These are phyloP conservation scores for Claviceps digitariae DNA, from an alignment of 2,329 filamentous ascomycete genomes.

Conservation along the genomic window DNA sequence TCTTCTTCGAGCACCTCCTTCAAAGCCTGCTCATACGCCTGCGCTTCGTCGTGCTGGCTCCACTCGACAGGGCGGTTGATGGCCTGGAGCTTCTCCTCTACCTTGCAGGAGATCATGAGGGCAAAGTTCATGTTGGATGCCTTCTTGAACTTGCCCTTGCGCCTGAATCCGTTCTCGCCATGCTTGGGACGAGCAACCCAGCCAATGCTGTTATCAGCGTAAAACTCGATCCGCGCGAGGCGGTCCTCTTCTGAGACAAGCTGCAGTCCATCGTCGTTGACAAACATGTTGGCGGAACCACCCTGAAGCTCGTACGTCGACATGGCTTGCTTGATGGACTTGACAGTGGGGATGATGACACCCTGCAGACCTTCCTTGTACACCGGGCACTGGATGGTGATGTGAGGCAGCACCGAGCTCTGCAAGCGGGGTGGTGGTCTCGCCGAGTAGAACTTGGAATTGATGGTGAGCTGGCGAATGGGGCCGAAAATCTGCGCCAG, in stretches of 20 bases:
- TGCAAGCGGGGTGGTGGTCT: constrained; percentile 50
- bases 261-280: constrained; percentile 65
- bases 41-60: constrained; percentile 55
- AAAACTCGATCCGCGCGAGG: constrained; percentile 51
- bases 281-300: constrained; percentile 64
- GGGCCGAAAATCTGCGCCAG: constrained; percentile 65
- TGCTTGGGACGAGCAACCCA: constrained; percentile 55
- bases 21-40: constrained; percentile 51
- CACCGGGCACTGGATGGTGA: constrained; percentile 76
- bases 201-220: constrained; percentile 54
- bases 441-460: constrained; percentile 75
- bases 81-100: constrained; percentile 52
- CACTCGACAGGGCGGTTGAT: constrained; percentile 46
- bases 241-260: constrained; percentile 49
- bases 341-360: constrained; percentile 66
- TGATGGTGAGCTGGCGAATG: constrained; percentile 55
- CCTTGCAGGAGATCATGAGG: constrained; percentile 52
- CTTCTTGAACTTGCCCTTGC: constrained; percentile 56
- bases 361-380: constrained; percentile 70
- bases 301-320: constrained; percentile 65
- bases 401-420: constrained; percentile 46
- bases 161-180: constrained; percentile 46
- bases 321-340: constrained; percentile 65
- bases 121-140: constrained; percentile 63
- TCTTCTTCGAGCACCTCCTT: constrained; percentile 53